These are phyloP conservation scores for Brasenia schreberi DNA, from an alignment of 164 flowering plant species.

Conservation along the genomic window DNA sequence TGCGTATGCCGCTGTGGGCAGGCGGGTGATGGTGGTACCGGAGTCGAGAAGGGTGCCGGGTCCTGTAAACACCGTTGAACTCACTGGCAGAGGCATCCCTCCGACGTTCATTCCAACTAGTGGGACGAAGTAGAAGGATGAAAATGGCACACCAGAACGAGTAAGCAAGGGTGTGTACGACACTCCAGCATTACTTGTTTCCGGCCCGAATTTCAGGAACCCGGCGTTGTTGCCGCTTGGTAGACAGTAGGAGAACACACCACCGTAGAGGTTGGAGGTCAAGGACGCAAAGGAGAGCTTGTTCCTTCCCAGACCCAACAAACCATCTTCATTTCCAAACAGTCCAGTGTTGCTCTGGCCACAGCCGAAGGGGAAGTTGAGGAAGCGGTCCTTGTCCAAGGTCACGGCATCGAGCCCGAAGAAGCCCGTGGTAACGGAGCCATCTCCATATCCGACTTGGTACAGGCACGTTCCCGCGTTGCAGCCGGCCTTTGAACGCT, in stretches of 20 bases:
- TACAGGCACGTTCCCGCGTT: conserved; percentile 26
- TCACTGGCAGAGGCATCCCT: neutral
- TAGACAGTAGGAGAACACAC: conserved; percentile 15
- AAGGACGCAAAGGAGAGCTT: conserved; percentile 25
- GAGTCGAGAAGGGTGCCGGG: conserved; percentile 5
- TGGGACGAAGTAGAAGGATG: conserved; percentile 12
- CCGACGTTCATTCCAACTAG: conserved; percentile 9
- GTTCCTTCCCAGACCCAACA: conserved; percentile 42
- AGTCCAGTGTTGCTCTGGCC: conserved; percentile 47
- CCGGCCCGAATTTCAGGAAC: conserved; percentile 7
- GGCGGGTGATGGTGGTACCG: too few relatives aligned
- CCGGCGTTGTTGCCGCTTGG: conserved; percentile 7
- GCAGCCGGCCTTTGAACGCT: conserved; percentile 20
- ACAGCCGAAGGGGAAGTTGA: conserved; percentile 36
- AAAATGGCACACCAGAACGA: neutral
- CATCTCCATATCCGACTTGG: conserved; percentile 41
- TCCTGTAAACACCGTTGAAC: neutral
- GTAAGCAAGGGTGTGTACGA: conserved; percentile 6
- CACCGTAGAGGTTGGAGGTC: conserved; percentile 20
- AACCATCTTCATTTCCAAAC: conserved; percentile 33
- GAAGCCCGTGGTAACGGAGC: conserved; percentile 29
- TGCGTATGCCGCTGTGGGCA: too few relatives aligned
- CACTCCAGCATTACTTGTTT: neutral
- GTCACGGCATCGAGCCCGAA: conserved; percentile 24
- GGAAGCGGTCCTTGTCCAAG: conserved; percentile 16